Percentiles rank a stretch among this genome's conserved stretches.
These are phyloP conservation scores for Ceratocystis ficicola DNA, from an alignment of 2,329 filamentous ascomycete genomes.

Conservation along the genomic window DNA sequence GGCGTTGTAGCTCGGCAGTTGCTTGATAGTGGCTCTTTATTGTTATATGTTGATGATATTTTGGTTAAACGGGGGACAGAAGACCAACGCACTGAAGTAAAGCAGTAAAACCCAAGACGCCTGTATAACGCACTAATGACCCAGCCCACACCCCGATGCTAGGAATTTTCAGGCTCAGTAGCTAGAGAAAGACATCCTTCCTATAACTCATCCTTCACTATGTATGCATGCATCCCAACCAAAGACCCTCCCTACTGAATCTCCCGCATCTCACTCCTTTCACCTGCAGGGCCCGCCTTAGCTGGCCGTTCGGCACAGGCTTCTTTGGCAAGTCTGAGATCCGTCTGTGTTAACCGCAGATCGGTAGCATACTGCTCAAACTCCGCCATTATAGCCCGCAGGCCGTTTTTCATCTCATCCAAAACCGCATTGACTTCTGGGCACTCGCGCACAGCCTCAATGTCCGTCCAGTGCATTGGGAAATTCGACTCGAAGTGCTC, in stretches of 20 bases:
- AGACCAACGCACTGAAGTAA: neutral
- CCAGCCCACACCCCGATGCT: neutral
- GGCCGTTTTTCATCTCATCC: constrained; percentile 48
- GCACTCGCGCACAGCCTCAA: constrained; percentile 42
- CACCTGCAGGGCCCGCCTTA: neutral
- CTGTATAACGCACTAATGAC: constrained; percentile 3
- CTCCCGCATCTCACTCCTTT: neutral
- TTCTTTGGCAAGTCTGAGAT: constrained; percentile 63
- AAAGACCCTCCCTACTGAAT: neutral
- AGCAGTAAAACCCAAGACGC: constrained; percentile 1
- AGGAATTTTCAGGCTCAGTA: neutral
- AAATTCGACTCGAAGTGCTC: constrained; percentile 52
- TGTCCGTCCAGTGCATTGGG: constrained; percentile 68
- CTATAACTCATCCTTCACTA: neutral
- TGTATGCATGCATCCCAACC: neutral
- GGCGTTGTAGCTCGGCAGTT: neutral
- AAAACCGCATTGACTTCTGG: constrained; percentile 62
- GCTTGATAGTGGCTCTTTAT: neutral
- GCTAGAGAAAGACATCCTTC: neutral
- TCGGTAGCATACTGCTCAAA: constrained; percentile 66
- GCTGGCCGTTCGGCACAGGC: constrained; percentile 26
- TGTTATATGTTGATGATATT: constrained; percentile 5
- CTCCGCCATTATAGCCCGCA: constrained; percentile 52
- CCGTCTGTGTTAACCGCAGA: constrained; percentile 55
- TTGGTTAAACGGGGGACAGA: neutral